phyloP scores from a whole-genome alignment of 2,329 filamentous ascomycete genomes.

The Colletotrichum chlorophyti region DNA sequence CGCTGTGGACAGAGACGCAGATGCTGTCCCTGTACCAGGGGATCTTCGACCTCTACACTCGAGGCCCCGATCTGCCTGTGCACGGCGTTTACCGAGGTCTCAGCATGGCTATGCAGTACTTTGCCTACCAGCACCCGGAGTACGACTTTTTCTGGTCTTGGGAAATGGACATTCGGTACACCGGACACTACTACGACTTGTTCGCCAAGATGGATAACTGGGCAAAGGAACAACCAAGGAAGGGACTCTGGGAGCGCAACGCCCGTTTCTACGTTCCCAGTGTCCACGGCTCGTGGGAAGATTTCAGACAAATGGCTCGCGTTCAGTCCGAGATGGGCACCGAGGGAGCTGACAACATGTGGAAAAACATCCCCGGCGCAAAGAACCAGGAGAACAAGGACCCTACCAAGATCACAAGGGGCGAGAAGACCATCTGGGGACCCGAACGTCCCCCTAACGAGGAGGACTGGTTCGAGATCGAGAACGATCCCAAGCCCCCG shows the following conservation, averaged over 20 bases:
- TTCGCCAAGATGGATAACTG: slow-evolving; percentile 74
- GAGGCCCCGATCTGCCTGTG: slow-evolving; percentile 73
- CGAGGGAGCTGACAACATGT: slow-evolving; percentile 70
- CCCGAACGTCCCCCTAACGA: slow-evolving; percentile 73
- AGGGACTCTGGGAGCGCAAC: slow-evolving; percentile 83
- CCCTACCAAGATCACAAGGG: slow-evolving; percentile 37
- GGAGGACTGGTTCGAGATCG: slow-evolving; percentile 74
- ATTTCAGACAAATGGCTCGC: slow-evolving; percentile 79
- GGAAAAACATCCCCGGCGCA: slow-evolving; percentile 58
- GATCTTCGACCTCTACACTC: slow-evolving; percentile 76
- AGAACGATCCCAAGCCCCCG: slow-evolving; percentile 77
- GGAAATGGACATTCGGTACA: slow-evolving; percentile 94
- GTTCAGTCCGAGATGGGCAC: slow-evolving; percentile 77
- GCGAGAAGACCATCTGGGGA: slow-evolving; percentile 80
- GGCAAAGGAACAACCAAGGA: slow-evolving; percentile 76
- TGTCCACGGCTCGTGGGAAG: slow-evolving; percentile 79
- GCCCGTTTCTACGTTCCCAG: slow-evolving; percentile 79
- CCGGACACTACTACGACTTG: slow-evolving; percentile 82
- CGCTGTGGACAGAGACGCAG: slow-evolving; percentile 91
- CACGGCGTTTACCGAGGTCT: slow-evolving; percentile 93
- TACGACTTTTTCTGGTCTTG: slow-evolving; percentile 95
- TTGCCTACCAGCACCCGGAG: slow-evolving; percentile 85
- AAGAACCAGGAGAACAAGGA: slow-evolving; percentile 41
- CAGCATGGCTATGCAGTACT: slow-evolving; percentile 94
- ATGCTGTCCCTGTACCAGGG: slow-evolving; percentile 92